Percentiles rank a stretch among this genome's conserved stretches.
Evolutionary conservation across 2,329 filamentous ascomycete genomes (phyloP).

Genomic region (Bimuria novae-zelandiae): DNA sequence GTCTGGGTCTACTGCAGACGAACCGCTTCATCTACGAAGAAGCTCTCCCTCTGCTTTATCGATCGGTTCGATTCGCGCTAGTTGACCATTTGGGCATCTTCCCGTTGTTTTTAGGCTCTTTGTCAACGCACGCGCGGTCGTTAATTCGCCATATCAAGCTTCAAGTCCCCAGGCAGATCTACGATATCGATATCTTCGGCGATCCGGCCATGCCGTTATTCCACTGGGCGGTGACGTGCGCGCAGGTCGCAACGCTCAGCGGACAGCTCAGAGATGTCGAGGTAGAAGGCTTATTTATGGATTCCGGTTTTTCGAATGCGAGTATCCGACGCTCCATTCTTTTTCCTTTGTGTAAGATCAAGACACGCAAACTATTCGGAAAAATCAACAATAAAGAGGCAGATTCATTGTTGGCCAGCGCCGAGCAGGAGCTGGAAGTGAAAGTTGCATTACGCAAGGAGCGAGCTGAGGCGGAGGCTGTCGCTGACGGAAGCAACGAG

Average conservation of each 20-base stretch:
- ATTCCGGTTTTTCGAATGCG: background rate
- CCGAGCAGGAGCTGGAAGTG: conserved; percentile 9
- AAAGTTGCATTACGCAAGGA: conserved; percentile 7
- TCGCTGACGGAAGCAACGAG: background rate
- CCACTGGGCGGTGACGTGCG: conserved; percentile 33
- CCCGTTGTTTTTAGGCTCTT: conserved; percentile 21
- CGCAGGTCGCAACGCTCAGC: conserved; percentile 26
- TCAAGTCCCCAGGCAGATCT: conserved; percentile 2
- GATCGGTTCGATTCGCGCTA: conserved; percentile 20
- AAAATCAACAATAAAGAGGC: conserved; percentile 8
- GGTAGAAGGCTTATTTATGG: conserved; percentile 16
- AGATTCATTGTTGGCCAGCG: conserved; percentile 9
- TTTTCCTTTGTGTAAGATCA: conserved; percentile 27
- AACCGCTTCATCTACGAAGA: conserved; percentile 28
- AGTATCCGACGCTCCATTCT: conserved; percentile 10
- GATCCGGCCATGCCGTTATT: conserved; percentile 16
- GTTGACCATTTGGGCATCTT: conserved; percentile 23
- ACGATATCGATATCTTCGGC: conserved; percentile 1
- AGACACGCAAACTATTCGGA: conserved; percentile 21
- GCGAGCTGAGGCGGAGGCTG: background rate
- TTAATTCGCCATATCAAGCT: conserved; percentile 25
- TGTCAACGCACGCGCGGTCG: conserved; percentile 20
- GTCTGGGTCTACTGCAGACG: conserved; percentile 16
- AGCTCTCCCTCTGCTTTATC: conserved; percentile 32
- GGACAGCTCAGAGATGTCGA: conserved; percentile 18